Percentiles rank a stretch among this genome's conserved stretches.
Evolutionary conservation across 2,329 filamentous ascomycete genomes (phyloP).

Genomic region (Fusarium piperis): DNA sequence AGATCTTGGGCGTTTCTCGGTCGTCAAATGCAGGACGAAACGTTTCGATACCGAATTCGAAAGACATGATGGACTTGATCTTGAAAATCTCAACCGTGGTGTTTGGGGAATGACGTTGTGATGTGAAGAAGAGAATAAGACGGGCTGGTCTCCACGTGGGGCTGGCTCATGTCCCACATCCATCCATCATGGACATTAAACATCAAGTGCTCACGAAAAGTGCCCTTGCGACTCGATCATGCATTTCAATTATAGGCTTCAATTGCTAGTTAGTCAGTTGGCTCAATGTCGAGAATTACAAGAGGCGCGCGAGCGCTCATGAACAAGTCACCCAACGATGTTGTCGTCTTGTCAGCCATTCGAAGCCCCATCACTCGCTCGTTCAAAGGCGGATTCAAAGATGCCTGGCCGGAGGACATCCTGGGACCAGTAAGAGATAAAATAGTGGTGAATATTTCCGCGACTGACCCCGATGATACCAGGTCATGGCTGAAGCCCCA

Average conservation of each 20-base stretch:
- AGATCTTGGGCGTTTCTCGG: conserved; percentile 2
- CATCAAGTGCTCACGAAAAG: background rate
- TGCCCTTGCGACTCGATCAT: background rate
- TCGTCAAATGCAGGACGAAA: background rate
- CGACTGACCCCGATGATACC: fast-evolving
- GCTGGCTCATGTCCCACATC: background rate
- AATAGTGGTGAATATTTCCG: fast-evolving
- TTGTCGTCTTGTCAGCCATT: conserved; percentile 88
- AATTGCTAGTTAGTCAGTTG: background rate
- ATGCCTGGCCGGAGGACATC: conserved; percentile 90
- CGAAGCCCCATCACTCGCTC: conserved; percentile 86
- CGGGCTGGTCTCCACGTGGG: background rate
- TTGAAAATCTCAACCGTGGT: background rate
- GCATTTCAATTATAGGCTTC: background rate
- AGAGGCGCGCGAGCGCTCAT: background rate
- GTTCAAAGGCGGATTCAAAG: conserved; percentile 83
- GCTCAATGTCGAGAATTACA: background rate
- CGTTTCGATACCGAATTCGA: conserved; percentile 5
- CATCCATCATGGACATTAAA: background rate
- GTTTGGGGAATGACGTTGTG: background rate
- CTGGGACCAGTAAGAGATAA: conserved; percentile 66
- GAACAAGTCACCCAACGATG: conserved; percentile 76
- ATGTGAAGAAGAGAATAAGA: background rate
- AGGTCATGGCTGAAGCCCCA: conserved; percentile 11
- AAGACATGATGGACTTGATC: background rate